Evolutionary conservation across 352 stramenopile species (phyloP).

Genomic region (Phytophthora pini): DNA sequence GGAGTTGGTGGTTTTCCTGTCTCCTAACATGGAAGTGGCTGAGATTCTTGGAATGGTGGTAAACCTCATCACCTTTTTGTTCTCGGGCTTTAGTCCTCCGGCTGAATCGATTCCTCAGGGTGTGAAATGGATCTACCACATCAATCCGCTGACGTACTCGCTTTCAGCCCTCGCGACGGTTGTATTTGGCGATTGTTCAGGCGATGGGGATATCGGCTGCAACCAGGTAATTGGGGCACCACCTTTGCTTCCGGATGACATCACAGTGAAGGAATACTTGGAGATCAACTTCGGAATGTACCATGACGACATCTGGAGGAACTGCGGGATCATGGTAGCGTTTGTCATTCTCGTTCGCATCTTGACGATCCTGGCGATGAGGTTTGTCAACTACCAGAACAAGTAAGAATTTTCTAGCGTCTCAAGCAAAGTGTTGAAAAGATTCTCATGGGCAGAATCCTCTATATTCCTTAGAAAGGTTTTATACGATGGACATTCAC

Average conservation of each 20-base stretch:
- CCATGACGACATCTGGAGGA: conserved; percentile 19
- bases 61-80: conserved; percentile 43
- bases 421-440: too few species aligned
- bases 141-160: conserved; percentile 44
- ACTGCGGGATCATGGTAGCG: conserved; percentile 5
- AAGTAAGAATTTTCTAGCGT: background rate
- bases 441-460: conserved; percentile 3
- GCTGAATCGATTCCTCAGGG: conserved; percentile 27
- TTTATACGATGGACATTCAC: conserved; percentile 16
- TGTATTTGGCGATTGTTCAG: conserved; percentile 42
- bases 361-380: conserved; percentile 15
- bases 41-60: conserved; percentile 40
- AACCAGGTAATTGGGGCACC: conserved; percentile 9
- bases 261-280: conserved; percentile 23
- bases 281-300: conserved; percentile 23
- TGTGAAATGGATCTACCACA: conserved; percentile 32
- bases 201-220: conserved; percentile 10
- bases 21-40: conserved; percentile 35
- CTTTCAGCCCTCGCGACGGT: conserved; percentile 36
- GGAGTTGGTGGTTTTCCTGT: conserved; percentile 32
- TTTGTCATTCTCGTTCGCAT: conserved; percentile 8
- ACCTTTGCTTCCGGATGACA: conserved; percentile 5
- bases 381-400: conserved; percentile 25
- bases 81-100: conserved; percentile 46
- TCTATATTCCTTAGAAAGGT: conserved; percentile 10